Conservation (phyloP, 371 early-diverging fungal species). For the Quaeritorhiza haematococci region DNA sequence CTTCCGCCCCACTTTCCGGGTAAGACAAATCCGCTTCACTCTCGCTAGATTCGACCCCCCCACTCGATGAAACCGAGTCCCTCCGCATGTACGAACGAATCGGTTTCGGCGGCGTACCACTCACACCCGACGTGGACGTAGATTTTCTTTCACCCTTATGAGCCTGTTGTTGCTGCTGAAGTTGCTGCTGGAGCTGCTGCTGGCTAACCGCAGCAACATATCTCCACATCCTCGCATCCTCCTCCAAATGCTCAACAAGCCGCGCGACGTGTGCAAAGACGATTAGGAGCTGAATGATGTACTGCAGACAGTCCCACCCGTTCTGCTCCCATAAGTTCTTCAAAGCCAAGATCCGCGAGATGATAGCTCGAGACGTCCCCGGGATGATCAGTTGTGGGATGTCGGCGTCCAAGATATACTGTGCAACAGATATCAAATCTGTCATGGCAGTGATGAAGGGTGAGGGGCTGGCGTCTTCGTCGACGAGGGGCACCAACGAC, state of each 20-base stretch:
- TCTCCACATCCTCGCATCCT: slow-evolving; percentile 37
- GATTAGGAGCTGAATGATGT: slow-evolving; percentile 35
- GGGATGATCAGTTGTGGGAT: slow-evolving; percentile 27
- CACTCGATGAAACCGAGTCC: slow-evolving; percentile 9
- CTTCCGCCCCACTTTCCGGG: no score
- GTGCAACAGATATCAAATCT: slow-evolving; percentile 33
- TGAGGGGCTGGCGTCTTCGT: background rate
- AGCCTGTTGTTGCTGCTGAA: slow-evolving; percentile 4
- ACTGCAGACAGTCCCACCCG: slow-evolving; percentile 22
- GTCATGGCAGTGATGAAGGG: slow-evolving; percentile 24
- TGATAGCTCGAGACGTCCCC: slow-evolving; percentile 21
- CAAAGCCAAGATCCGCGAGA: slow-evolving; percentile 21
- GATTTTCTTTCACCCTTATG: background rate
- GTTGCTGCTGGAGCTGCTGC: background rate
- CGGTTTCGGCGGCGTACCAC: slow-evolving; percentile 1
- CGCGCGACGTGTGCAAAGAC: slow-evolving; percentile 45
- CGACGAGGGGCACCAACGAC: background rate
- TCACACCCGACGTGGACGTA: slow-evolving; percentile 1
- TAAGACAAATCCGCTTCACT: background rate
- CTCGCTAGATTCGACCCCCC: background rate
- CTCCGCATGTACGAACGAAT: slow-evolving; percentile 9
- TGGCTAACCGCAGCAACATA: slow-evolving; percentile 19
- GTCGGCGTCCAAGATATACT: slow-evolving; percentile 37
- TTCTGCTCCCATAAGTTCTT: slow-evolving; percentile 32
- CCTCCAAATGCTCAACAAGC: slow-evolving; percentile 45